Conservation (phyloP, 164 flowering plant species). For the Vitis rupestris region DNA sequence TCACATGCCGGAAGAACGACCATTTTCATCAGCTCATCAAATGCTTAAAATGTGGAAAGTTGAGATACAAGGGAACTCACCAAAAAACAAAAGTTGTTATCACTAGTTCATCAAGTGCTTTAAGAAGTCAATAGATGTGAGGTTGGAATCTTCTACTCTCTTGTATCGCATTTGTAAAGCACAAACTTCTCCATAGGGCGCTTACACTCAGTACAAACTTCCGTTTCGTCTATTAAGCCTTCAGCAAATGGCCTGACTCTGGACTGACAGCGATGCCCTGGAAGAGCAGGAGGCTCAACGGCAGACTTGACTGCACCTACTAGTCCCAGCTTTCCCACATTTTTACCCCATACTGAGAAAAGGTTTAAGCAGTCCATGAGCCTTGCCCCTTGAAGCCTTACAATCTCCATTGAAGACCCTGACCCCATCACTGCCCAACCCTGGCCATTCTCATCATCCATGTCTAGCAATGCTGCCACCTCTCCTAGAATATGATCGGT, state of each 20-base stretch:
- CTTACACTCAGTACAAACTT: conserved; percentile 54
- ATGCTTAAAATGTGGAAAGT: no score
- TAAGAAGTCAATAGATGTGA: no score
- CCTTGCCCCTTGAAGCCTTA: conserved; percentile 36
- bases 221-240: conserved; percentile 18
- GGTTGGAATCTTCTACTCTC: not conserved
- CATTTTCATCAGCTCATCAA: no score
- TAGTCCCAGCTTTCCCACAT: conserved; percentile 40
- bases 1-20: no score
- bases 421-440: conserved; percentile 58
- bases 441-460: conserved; percentile 12
- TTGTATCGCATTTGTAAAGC: conserved; percentile 42
- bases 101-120: no score
- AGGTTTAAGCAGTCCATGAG: conserved; percentile 32
- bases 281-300: conserved; percentile 23
- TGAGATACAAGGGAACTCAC: no score
- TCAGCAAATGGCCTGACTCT: conserved; percentile 24
- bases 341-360: conserved; percentile 38
- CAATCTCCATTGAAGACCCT: conserved; percentile 32
- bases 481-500: conserved; percentile 40
- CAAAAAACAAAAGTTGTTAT: no score
- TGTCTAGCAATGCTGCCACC: conserved; percentile 40
- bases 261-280: conserved; percentile 33
- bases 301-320: conserved; percentile 45
- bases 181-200: conserved; percentile 50